Base-by-base conservation (phyloP, 768 basidiomycete genomes). In the Xanthoconium stramineum region DNA sequence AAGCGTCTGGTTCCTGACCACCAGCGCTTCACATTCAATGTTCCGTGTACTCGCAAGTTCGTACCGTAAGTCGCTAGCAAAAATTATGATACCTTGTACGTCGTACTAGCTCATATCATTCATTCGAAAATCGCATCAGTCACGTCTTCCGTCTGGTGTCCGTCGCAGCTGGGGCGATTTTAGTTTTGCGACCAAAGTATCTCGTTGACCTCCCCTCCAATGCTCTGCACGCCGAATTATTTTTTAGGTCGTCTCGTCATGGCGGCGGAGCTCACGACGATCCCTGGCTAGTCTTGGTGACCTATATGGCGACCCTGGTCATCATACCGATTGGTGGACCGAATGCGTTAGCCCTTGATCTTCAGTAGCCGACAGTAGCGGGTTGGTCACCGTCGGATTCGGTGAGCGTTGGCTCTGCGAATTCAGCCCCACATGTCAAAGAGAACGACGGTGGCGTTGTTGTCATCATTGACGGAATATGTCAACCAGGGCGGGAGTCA, bases 1-100 rank as follows among this genome's bases (percentile, higher is more conserved):
- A 65, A 47, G 46, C 37, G 1, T 62, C 63, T 24, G 56, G 58
- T 51, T 52, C 52, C 8, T 67, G 35, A 53, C 30, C 28, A 32
- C 32, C 10, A 15, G 40, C 44, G 29, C 32, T 48, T 35, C 17
- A 30, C 30, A 45, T 28, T 28, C 36, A 12, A 46, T 14, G 1
- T 71, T 66, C 5, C 83, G 70, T 0, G 94, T 95, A 70, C 95
- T 96, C 3, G 82, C 86, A 63, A 94, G 94, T 0, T 88, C 90
- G 50, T 81, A 76, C 0, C 17, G 19, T 24, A 24, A 24, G 24
- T 24, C 24, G 24, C 24, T 24, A 24, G 24, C 24, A 24, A 24
- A 24, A 24, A 24, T 24, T 24, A 24, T 24, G 24, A 24, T 24
- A 24, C 24, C 24, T 24, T 24, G 24, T 24, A 24, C 24, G 4